Evolutionary conservation across 2,329 filamentous ascomycete species (phyloP), one percentile per base, ranked within the genome.

Genomic region (Pezicula radicicola): DNA sequence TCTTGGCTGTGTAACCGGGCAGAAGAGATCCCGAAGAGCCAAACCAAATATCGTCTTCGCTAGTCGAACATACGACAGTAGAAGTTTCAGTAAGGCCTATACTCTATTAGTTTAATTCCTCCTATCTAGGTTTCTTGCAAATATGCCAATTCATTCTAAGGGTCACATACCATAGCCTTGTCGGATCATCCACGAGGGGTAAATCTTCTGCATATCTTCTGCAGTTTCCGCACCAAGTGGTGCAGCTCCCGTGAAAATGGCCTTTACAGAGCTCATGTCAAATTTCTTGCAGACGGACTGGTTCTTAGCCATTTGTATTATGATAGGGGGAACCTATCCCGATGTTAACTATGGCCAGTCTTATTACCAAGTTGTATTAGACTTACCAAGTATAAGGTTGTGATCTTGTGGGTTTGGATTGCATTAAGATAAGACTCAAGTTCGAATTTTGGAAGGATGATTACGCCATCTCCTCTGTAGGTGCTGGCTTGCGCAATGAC

Each of bases 381-480:
- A 64, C 76, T 63, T 67, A 87, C 89, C 59, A 94, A 67, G 59
- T 79, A 86, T 13, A 94, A 73, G 40, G 77, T 75, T 48, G 76
- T 75, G 61, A 94, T 88, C 68, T 84, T 87, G 73, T 83, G 87
- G 28, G 73, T 77, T 61, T 90, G 80, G 16, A 93, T 84, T 0
- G 84, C 75, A 28, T 74, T 67, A 13, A 93, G 73, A 52, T 83
- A 85, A 1, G 73, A 70, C n/a, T 77, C 73, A 44, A 93, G 76
- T 46, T 93, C 88, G 62, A 93, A 95, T 60, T 87, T 89, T 41
- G 80, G 85, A 36, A 94, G 75, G 5, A 93, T 78, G 48, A 94
- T 76, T 9, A 87, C 76, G 51, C 84, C 82, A 59, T 94, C 89
- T 9, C 90, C 90, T 39, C 86, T 80, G 64, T 84, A 93, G 2